Conservation (phyloP, 1,139 yeast species). For the Saccharomyces uvarum region DNA sequence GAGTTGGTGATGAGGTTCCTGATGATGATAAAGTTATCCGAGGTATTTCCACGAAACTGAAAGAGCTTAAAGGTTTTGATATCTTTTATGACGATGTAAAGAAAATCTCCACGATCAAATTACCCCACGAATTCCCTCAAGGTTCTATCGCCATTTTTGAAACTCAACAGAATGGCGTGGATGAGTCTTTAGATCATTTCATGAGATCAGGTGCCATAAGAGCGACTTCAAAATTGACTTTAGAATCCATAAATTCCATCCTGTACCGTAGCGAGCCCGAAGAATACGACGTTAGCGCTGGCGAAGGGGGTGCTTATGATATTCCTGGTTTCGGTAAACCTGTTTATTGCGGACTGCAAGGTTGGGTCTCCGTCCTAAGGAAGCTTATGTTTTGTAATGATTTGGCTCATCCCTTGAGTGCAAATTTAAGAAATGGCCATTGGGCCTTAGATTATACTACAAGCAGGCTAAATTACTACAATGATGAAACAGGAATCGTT, state of each 20-base stretch:
- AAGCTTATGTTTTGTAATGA: constrained; percentile 61
- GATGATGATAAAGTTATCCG: constrained; percentile 37
- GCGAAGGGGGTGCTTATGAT: constrained; percentile 61
- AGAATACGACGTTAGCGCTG: constrained; percentile 73
- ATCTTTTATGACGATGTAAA: constrained; percentile 38
- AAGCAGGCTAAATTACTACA: constrained; percentile 53
- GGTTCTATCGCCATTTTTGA: constrained; percentile 84
- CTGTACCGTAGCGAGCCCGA: constrained; percentile 78
- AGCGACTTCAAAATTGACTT: constrained; percentile 53
- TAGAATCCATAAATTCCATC: constrained; percentile 67
- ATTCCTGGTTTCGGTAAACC: constrained; percentile 69
- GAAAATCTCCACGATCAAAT: constrained; percentile 43
- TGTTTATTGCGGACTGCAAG: constrained; percentile 86
- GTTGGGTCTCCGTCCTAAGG: constrained; percentile 73
- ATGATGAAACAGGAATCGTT: constrained; percentile 39
- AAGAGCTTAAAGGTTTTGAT: constrained; percentile 44
- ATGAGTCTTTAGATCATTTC: constrained; percentile 53
- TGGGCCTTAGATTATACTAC: constrained; percentile 86
- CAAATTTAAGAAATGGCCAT: constrained; percentile 69
- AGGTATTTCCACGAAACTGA: constrained; percentile 61
- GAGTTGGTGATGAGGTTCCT: constrained; percentile 43
- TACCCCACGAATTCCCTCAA: constrained; percentile 63
- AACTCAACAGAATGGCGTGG: constrained; percentile 54
- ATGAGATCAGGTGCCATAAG: constrained; percentile 67
- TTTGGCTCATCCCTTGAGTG: constrained; percentile 74